phyloP scores from a whole-genome alignment of 495 filamentous ascomycete genomes.

The Neurospora tetrasperma region DNA sequence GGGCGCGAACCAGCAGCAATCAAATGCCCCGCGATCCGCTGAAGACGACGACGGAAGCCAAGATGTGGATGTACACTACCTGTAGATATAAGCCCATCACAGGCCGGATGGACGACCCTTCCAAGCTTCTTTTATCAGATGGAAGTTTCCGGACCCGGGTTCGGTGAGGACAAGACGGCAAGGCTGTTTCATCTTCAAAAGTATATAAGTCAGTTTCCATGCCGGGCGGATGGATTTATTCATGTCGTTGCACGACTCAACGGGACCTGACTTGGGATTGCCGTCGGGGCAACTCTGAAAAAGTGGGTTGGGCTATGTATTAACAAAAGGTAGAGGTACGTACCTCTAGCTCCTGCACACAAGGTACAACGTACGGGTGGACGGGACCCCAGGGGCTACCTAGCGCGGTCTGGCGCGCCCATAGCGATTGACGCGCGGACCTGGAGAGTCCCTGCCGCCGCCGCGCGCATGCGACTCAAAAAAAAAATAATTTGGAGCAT shows the following conservation, averaged over 20 bases:
- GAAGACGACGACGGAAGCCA: neutral
- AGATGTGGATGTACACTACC: too few species aligned
- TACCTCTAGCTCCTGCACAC: too few species aligned
- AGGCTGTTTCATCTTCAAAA: neutral
- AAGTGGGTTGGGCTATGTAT: neutral
- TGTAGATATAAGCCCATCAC: neutral
- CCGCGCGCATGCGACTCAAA: neutral
- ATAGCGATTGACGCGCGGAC: neutral
- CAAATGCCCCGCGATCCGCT: neutral
- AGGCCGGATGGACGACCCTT: neutral
- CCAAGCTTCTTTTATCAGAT: neutral
- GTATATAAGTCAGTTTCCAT: neutral
- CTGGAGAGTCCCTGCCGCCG: neutral
- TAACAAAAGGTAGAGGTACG: neutral
- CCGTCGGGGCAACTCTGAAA: neutral
- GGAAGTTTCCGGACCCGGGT: neutral
- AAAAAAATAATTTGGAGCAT: neutral
- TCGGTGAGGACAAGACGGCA: neutral
- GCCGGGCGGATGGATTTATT: neutral
- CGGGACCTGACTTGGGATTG: neutral
- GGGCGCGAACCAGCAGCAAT: neutral
- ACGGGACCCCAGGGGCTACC: neutral
- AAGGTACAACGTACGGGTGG: neutral
- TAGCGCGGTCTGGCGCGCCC: neutral
- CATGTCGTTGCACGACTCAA: neutral